phyloP scores from a whole-genome alignment of 2,329 filamentous ascomycete genomes.

The Calycina marina region DNA sequence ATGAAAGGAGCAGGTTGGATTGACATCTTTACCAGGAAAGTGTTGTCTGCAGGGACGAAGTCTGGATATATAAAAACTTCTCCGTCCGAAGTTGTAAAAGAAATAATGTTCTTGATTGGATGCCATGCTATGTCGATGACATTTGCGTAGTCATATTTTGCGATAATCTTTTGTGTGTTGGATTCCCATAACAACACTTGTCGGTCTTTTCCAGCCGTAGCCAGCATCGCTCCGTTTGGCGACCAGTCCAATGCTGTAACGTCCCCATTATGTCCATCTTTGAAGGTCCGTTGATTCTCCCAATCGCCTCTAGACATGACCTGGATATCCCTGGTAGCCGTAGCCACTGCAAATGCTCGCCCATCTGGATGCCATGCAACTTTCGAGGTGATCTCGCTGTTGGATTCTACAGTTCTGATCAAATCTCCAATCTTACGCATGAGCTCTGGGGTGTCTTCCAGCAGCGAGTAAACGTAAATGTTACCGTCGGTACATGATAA shows the following conservation, averaged over 20 bases:
- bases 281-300: slow-evolving; percentile 71
- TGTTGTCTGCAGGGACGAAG: slow-evolving; percentile 45
- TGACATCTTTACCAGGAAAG: slow-evolving; percentile 38
- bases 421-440: slow-evolving; percentile 75
- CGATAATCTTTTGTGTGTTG: slow-evolving; percentile 68
- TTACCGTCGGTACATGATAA: slow-evolving; percentile 81
- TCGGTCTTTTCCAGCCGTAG: slow-evolving; percentile 50
- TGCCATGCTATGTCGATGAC: slow-evolving; percentile 87
- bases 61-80: slow-evolving; percentile 83
- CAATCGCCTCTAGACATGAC: slow-evolving; percentile 81
- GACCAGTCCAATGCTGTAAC: slow-evolving; percentile 88
- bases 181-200: slow-evolving; percentile 78
- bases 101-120: slow-evolving; percentile 72
- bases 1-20: slow-evolving; percentile 73
- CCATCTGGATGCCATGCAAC: slow-evolving; percentile 91
- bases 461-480: slow-evolving; percentile 79
- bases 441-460: slow-evolving; percentile 63
- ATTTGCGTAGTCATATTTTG: slow-evolving; percentile 65
- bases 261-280: slow-evolving; percentile 65
- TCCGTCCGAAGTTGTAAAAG: slow-evolving; percentile 84
- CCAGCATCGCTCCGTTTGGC: slow-evolving; percentile 80
- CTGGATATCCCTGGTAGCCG: slow-evolving; percentile 68
- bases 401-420: slow-evolving; percentile 64
- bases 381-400: slow-evolving; percentile 59
- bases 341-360: slow-evolving; percentile 74